A percentile compares a stretch with the other conserved stretches of the same genome.
Conservation (phyloP, 306 rosid species). For the Begonia masoniana region DNA sequence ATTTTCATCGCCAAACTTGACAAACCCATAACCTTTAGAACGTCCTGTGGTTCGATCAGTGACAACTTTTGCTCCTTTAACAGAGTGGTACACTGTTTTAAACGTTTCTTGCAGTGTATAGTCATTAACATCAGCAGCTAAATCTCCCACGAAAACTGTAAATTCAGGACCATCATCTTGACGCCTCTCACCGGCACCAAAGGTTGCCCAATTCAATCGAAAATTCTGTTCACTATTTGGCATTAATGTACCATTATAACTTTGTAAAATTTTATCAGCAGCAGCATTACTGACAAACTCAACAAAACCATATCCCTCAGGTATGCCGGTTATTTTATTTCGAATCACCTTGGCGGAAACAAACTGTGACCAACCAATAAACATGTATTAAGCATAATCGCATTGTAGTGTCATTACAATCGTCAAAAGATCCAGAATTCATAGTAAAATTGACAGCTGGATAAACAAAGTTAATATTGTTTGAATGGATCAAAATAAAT, state of each 20-base stretch:
- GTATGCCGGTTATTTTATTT: slow-evolving; percentile 33
- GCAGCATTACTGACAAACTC: slow-evolving; percentile 34
- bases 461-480: too few species aligned
- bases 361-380: slow-evolving; percentile 15
- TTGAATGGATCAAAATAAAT: too few species aligned
- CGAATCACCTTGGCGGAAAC: slow-evolving; percentile 44
- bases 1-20: slow-evolving; percentile 42
- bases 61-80: slow-evolving; percentile 61
- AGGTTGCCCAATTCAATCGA: slow-evolving; percentile 56
- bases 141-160: slow-evolving; percentile 52
- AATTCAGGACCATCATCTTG: slow-evolving; percentile 51
- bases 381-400: too few species aligned
- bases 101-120: slow-evolving; percentile 47
- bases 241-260: slow-evolving; percentile 38
- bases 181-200: slow-evolving; percentile 60
- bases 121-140: slow-evolving; percentile 61
- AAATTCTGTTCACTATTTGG: slow-evolving; percentile 45
- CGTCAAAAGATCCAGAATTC: too few species aligned
- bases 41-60: slow-evolving; percentile 57
- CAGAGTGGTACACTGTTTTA: slow-evolving; percentile 25
- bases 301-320: slow-evolving; percentile 53
- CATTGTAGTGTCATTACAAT: too few species aligned
- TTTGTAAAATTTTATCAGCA: slow-evolving; percentile 34
- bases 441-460: too few species aligned
- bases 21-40: slow-evolving; percentile 61